Base-by-base conservation (phyloP, 1,284 basidiomycete genomes). In the Rhodotorula sp. region DNA sequence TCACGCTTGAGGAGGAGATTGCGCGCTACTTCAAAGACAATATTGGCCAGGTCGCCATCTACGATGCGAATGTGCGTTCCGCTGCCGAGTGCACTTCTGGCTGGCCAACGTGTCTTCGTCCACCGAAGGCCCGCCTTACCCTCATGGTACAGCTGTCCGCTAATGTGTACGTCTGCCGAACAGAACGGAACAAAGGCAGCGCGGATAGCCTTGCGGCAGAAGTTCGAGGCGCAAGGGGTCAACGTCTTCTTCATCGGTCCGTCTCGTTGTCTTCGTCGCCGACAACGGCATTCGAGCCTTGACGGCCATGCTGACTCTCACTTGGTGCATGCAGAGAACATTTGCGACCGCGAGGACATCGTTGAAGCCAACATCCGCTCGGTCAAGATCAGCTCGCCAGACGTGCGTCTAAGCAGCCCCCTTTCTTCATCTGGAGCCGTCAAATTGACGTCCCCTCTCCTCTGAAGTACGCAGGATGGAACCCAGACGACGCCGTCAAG, bases 311-410 rank as follows among this genome's bases (percentile, higher is more conserved):
- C 46, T 27, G 1, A 54, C 25, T 14, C n/a, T 49, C 48, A 10
- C 17, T 7, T 16, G 10, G 23, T 55, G 17, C 34, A 7, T 10
- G 27, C 72, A 78, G 82, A 84, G 67, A 81, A 81, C 77, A 81
- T 83, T 65, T 82, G 81, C 68, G 80, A 94, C 78, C 89, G 92
- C 73, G 91, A 94, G 68, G 77, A 78, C 34, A 91, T 99, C 68
- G 93, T 99, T 70, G 90, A 96, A 74, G 88, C 88, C 13, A 99
- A 99, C 80, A 97, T 99, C 64, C 87, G 95, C 61, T 93, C 89
- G 75, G 96, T 99, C 82, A 99, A 99, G 86, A 92, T 99, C 62
- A 96, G 93, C 27, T 98, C 95, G 34, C 96, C 95, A 4, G 95
- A 98, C 81, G 93, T 93, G 79, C 68, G 90, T 85, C 58, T 25